Conservation (phyloP, 257 asterid species). For the Jasminum sambac region DNA sequence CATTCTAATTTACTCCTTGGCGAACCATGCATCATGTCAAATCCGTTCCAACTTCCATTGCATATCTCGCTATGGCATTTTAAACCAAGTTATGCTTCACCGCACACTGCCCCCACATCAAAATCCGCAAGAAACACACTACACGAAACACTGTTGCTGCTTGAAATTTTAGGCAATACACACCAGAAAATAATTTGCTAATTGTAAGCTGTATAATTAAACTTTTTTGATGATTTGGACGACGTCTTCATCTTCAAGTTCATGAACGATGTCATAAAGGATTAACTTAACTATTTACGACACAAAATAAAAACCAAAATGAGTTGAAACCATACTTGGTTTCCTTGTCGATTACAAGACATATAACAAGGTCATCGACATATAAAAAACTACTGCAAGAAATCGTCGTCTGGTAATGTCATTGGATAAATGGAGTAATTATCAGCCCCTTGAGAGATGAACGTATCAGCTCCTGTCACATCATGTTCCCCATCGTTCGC, state of each 20-base stretch:
- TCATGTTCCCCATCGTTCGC: no score
- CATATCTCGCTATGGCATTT: neutral
- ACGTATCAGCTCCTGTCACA: no score
- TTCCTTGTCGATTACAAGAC: no score
- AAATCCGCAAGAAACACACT: constrained; percentile 12
- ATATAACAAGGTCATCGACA: no score
- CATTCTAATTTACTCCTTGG: neutral
- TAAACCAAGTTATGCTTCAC: constrained; percentile 26
- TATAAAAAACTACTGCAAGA: no score
- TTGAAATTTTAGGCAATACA: constrained; percentile 7
- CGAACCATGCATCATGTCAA: neutral
- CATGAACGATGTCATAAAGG: no score
- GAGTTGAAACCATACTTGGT: no score
- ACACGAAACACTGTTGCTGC: constrained; percentile 1
- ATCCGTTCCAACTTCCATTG: neutral
- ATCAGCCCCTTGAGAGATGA: no score
- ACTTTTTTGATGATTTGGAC: constrained; percentile 95
- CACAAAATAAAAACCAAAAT: no score
- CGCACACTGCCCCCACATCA: constrained; percentile 4
- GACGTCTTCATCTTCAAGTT: constrained; percentile 97
- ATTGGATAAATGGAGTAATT: no score
- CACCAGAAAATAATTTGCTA: neutral
- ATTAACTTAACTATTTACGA: no score
- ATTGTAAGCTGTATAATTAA: constrained; percentile 28
- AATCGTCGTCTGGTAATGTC: no score